Base-by-base conservation (phyloP, 495 filamentous ascomycete genomes). In the Penicillium steckii region DNA sequence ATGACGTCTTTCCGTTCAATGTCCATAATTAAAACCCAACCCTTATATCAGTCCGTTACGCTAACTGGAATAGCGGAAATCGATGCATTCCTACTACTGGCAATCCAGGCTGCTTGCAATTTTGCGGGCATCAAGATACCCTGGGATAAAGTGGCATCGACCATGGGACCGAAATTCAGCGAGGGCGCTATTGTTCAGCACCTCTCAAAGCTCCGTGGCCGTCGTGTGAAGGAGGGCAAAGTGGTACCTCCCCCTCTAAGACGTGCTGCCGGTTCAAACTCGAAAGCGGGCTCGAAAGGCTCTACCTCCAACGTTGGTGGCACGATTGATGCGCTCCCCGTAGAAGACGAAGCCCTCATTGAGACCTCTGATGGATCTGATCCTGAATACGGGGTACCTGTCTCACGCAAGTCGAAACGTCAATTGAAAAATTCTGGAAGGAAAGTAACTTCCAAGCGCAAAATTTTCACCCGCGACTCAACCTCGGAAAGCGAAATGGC, bases 101-200 rank as follows among this genome's bases (percentile, higher is more conserved):
- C 69, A 0, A 50, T 80, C 0, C 76, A 79, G n/a, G 72, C 62
- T 0, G 64, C 59, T 5, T 79, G 74, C 52, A 79, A 75, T 26
- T 21, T 35, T 0, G 29, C 59, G 0, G 54, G 55, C 1, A 38
- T 76, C 8, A 73, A 65, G 25, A 61, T 80, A 2, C 76, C 76
- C 0, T 80, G 73, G 74, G 48, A 57, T 0, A 49, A 64, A 0
- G 59, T 77, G 19, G 76, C 68, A 4, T 46, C 32, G 5, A 56
- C 44, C 3, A 73, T 80, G 66, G 66, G 66, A 1, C 27, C 49
- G 0, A 65, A 65, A 19, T 68, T 71, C 15, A 71, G 66, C 0
- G 71, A 73, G 23, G 70, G 76, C 1, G 73, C 75, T 0, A 74
- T 80, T 13, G 59, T 77, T 1, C 78, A 80, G 52, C 78, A 80